Base-by-base conservation (phyloP, 2,329 filamentous ascomycete species). In the Ophiostoma angusticollis region DNA sequence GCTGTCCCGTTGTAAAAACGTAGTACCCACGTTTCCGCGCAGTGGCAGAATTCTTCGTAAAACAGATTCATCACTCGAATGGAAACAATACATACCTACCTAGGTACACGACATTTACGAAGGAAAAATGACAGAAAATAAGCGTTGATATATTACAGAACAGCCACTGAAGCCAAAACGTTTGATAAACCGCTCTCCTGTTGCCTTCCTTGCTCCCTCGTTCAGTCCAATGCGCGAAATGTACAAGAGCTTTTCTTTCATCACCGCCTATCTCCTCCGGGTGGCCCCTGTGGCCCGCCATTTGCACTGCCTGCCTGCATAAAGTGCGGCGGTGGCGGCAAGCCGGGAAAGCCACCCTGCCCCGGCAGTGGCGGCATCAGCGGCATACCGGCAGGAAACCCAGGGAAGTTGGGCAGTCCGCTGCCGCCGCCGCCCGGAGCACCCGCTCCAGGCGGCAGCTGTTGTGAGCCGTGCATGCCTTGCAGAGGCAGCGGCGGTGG, bases 341-440 rank as follows among this genome's bases (percentile, higher is more conserved):
- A 64, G 6, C 56, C 58, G 11, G 43, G 50, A n/a, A n/a, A n/a
- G n/a, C n/a, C n/a, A n/a, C n/a, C n/a, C 18, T 39, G 42, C 13
- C 48, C 49, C 7, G 50, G 47, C 13, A 45, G 42, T 7, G 47
- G 47, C n/a, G n/a, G n/a, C n/a, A n/a, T n/a, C 9, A 63, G 58
- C 2, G 62, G 62, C 53, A 67, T 62, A 35, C 59, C 60, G 4
- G 64, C 61, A 44, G 41, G 41, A 18, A 54, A 53, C 14, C 46
- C 52, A 2, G 61, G 60, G 45, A 54, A 54, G 33, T 45, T 46
- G 16, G 62, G 60, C 12, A 59, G 60, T 57, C 51, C 63, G 58
- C 23, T 16, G 5, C 17, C 16, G 9, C 30, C 42, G 23, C 58
- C 57, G 8, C 42, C 45, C 3, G 43, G 40, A 11, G 28, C 32